A percentile compares a stretch with the other conserved stretches of the same genome.
phyloP scores from a whole-genome alignment of 768 basidiomycete species.

The Leccinum sublutescens region DNA sequence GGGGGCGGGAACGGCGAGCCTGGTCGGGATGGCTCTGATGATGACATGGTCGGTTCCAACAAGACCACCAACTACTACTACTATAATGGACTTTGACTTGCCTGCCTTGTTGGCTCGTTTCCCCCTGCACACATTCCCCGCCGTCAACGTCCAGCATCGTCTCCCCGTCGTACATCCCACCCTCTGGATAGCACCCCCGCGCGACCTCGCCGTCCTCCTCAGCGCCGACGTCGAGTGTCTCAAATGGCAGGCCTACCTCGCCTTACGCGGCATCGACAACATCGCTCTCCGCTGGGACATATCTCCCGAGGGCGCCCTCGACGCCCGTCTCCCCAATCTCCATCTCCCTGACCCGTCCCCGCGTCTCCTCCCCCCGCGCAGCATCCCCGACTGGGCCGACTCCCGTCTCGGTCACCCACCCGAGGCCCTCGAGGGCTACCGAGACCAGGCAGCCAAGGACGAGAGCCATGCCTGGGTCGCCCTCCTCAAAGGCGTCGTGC shows the following conservation, averaged over 20 bases:
- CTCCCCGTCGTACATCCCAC: constrained; percentile 38
- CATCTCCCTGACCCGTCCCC: constrained; percentile 25
- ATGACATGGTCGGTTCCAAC: constrained; percentile 10
- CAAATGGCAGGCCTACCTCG: constrained; percentile 84
- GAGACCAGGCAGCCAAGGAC: constrained; percentile 53
- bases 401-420: constrained; percentile 41
- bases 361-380: constrained; percentile 59
- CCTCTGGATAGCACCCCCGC: constrained; percentile 66
- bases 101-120: constrained; percentile 53
- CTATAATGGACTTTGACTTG: constrained; percentile 44
- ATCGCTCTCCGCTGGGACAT: constrained; percentile 68
- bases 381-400: constrained; percentile 77
- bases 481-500: constrained; percentile 72
- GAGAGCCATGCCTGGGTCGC: constrained; percentile 84
- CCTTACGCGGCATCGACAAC: constrained; percentile 50
- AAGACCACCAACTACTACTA: not conserved
- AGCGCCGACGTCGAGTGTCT: constrained; percentile 83
- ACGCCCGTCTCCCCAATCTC: too few relatives aligned
- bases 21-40: constrained; percentile 52
- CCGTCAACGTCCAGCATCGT: constrained; percentile 32
- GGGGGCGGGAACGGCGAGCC: constrained; percentile 40
- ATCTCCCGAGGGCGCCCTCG: constrained; percentile 49
- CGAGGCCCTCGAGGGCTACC: constrained; percentile 64
- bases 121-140: constrained; percentile 54
- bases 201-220: constrained; percentile 36